A percentile compares a stretch with the other conserved stretches of the same genome.
phyloP scores from a whole-genome alignment of 2,329 filamentous ascomycete genomes.

The Microcyclospora tardicrescens region DNA sequence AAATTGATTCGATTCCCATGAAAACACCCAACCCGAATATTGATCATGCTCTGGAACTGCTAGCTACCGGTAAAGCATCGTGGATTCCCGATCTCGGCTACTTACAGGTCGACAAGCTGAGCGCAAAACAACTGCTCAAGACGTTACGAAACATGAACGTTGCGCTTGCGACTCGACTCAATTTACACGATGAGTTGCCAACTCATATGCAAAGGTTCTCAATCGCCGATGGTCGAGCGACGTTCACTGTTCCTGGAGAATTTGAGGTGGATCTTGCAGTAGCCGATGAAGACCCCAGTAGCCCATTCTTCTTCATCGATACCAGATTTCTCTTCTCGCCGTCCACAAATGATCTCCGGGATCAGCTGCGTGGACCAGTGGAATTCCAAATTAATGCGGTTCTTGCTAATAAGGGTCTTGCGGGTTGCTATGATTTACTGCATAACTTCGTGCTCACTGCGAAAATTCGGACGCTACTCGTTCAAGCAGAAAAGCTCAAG shows the following conservation, averaged over 20 bases:
- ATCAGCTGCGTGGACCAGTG: constrained; percentile 50
- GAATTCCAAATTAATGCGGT: constrained; percentile 60
- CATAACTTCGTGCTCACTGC: constrained; percentile 82
- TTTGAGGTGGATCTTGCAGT: constrained; percentile 92
- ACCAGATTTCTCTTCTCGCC: constrained; percentile 74
- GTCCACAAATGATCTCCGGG: constrained; percentile 44
- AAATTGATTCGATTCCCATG: constrained; percentile 56
- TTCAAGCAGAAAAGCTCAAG: constrained; percentile 60
- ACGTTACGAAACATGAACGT: constrained; percentile 74
- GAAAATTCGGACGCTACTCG: constrained; percentile 71
- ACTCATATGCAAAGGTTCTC: constrained; percentile 62
- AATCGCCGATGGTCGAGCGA: constrained; percentile 76
- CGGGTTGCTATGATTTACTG: constrained; percentile 71
- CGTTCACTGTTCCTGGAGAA: constrained; percentile 69
- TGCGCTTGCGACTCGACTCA: constrained; percentile 67
- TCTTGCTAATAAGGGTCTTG: constrained; percentile 56
- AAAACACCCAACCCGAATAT: constrained; percentile 83
- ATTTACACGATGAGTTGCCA: constrained; percentile 72
- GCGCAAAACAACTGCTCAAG: constrained; percentile 56
- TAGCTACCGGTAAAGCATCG: constrained; percentile 63
- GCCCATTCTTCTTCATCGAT: constrained; percentile 90
- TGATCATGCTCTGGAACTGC: constrained; percentile 71
- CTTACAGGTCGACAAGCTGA: constrained; percentile 58
- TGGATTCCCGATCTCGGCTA: constrained; percentile 77
- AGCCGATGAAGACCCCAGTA: constrained; percentile 66